Evolutionary conservation across 306 rosid genomes (phyloP).

Genomic region (Styphnolobium japonicum): DNA sequence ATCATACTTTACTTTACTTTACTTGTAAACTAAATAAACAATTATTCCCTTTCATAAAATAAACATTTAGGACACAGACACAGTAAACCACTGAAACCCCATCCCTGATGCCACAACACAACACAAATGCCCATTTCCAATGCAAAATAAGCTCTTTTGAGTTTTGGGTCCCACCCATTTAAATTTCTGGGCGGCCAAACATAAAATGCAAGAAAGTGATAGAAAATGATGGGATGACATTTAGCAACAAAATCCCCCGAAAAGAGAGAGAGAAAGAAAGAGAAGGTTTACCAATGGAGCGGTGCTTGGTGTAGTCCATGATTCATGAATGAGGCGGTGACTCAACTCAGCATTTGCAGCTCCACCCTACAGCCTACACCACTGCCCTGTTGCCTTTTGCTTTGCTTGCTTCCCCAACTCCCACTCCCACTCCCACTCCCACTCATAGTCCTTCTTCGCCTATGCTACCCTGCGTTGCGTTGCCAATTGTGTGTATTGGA

Average conservation of each 20-base stretch:
- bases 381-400: too few relatives aligned
- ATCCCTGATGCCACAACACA: conserved; percentile 15
- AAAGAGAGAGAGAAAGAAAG: not conserved
- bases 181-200: not conserved
- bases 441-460: too few relatives aligned
- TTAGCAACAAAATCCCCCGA: not conserved
- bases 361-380: too few relatives aligned
- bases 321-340: too few relatives aligned
- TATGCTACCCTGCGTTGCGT: too few relatives aligned
- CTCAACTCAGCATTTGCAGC: too few relatives aligned
- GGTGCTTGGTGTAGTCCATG: conserved; percentile 15
- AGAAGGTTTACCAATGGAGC: conserved; percentile 22
- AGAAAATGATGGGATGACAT: not conserved
- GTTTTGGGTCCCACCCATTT: conserved; percentile 15
- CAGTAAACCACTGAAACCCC: not conserved
- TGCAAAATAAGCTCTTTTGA: not conserved
- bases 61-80: not conserved
- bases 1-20: not conserved
- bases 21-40: not conserved
- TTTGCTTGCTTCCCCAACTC: too few relatives aligned
- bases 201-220: not conserved
- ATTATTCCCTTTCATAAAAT: not conserved
- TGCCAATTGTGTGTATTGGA: too few relatives aligned
- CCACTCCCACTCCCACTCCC: too few relatives aligned
- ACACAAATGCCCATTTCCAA: not conserved